These are phyloP conservation scores for Pythium chondricola DNA, from an alignment of 352 stramenopile species.

Conservation along the genomic window DNA sequence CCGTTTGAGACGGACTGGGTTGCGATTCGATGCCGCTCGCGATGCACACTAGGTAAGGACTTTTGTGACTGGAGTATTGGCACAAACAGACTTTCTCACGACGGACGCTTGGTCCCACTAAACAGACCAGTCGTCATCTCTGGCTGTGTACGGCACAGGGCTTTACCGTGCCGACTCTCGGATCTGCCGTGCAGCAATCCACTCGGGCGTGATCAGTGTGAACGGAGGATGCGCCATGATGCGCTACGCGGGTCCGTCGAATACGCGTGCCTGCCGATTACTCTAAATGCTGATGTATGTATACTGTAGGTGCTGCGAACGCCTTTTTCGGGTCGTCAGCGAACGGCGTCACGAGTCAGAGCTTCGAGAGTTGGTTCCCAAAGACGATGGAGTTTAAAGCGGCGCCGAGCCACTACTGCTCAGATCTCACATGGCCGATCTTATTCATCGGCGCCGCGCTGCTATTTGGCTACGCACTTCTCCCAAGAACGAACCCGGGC, in stretches of 20 bases:
- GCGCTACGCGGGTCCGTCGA: constrained; percentile 33
- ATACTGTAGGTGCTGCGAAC: constrained; percentile 36
- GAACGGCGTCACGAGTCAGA: constrained; percentile 41
- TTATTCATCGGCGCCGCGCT: constrained; percentile 30
- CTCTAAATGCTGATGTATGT: no score
- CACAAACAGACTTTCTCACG: no score
- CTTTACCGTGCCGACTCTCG: constrained; percentile 70
- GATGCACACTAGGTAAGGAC: constrained; percentile 48
- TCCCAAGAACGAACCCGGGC: constrained; percentile 30
- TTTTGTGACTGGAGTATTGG: no score
- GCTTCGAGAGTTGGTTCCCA: constrained; percentile 71
- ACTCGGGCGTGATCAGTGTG: constrained; percentile 57
- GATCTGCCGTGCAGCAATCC: constrained; percentile 74
- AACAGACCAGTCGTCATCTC: constrained; percentile 52
- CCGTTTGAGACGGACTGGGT: constrained; percentile 33
- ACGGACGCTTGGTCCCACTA: neutral
- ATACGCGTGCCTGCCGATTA: no score
- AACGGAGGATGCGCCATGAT: constrained; percentile 71
- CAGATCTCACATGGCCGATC: constrained; percentile 73
- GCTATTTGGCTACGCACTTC: constrained; percentile 38
- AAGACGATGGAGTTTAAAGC: constrained; percentile 76
- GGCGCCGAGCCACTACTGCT: constrained; percentile 45
- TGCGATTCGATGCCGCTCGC: constrained; percentile 53
- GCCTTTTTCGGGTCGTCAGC: constrained; percentile 38
- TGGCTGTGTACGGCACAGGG: constrained; percentile 62